Evolutionary conservation across 495 filamentous ascomycete genomes (phyloP).

Genomic region (Xylaria palmicola): DNA sequence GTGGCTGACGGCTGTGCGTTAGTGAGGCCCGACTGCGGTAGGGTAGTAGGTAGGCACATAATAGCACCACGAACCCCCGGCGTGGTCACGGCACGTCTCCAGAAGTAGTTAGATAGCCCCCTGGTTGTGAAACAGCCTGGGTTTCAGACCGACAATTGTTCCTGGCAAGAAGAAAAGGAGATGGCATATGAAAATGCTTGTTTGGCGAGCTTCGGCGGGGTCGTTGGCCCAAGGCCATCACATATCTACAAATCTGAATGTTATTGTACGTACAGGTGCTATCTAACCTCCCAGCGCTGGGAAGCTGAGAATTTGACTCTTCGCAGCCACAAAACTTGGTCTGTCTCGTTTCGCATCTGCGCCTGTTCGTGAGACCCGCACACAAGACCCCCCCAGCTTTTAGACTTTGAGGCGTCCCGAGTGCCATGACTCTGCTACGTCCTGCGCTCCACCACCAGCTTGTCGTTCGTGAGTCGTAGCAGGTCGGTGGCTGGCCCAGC

Average conservation of each 20-base stretch:
- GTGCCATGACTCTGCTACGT: neutral
- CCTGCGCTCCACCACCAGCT: too few relatives aligned
- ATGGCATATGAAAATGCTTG: neutral
- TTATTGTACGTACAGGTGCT: too few relatives aligned
- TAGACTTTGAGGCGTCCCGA: neutral
- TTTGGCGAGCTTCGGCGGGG: too few relatives aligned
- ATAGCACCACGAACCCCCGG: too few relatives aligned
- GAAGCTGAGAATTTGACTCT: too few relatives aligned
- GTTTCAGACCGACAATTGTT: conserved; percentile 1
- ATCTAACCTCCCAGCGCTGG: too few relatives aligned
- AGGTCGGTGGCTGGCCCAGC: neutral
- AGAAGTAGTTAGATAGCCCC: neutral
- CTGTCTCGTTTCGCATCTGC: too few relatives aligned
- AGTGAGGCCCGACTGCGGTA: neutral
- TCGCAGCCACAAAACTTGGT: too few relatives aligned
- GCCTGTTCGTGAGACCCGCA: neutral
- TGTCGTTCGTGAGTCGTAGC: neutral
- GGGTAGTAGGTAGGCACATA: neutral
- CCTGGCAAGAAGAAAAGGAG: neutral
- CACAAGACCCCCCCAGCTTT: neutral
- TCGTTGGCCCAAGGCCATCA: too few relatives aligned
- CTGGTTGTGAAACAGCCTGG: conserved; percentile 11
- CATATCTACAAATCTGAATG: too few relatives aligned
- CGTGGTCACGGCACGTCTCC: too few relatives aligned
- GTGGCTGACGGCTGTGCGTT: conserved; percentile 1